phyloP scores from a whole-genome alignment of 2,329 filamentous ascomycete genomes.

The Aspergillus pseudonomiae region DNA sequence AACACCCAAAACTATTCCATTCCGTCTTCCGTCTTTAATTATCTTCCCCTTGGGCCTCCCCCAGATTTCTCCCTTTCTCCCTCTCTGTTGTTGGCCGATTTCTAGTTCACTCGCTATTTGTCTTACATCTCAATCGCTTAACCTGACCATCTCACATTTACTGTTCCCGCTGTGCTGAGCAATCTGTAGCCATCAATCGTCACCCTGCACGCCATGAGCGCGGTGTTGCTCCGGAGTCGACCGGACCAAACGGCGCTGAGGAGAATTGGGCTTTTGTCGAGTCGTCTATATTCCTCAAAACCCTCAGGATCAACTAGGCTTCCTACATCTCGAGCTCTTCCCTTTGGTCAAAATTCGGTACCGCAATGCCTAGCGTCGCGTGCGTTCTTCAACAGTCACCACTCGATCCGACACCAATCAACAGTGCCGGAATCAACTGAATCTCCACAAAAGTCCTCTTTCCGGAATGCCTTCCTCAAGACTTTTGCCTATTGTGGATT shows the following conservation, averaged over 20 bases:
- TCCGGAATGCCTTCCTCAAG: constrained; percentile 64
- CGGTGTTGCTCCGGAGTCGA: constrained; percentile 35
- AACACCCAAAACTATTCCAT: background rate
- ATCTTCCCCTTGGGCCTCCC: background rate
- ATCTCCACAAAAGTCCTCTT: constrained; percentile 28
- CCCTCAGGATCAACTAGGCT: constrained; percentile 14
- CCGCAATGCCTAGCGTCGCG: constrained; percentile 28
- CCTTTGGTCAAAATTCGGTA: constrained; percentile 22
- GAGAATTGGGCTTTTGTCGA: constrained; percentile 28
- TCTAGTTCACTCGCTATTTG: constrained; percentile 1
- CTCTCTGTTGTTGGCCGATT: background rate
- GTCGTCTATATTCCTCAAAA: constrained; percentile 24
- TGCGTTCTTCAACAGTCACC: constrained; percentile 24
- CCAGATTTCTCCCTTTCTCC: background rate
- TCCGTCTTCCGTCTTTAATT: background rate
- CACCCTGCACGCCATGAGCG: constrained; percentile 31
- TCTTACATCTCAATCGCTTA: background rate
- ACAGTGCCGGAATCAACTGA: constrained; percentile 28
- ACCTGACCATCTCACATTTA: background rate
- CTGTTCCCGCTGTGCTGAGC: background rate
- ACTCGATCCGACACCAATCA: constrained; percentile 37
- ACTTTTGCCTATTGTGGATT: constrained; percentile 73
- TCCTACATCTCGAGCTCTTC: constrained; percentile 23
- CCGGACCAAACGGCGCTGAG: constrained; percentile 31
- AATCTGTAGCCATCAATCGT: background rate